Percentiles rank a stretch among this genome's conserved stretches.
Evolutionary conservation across 768 basidiomycete species (phyloP).

Genomic region (Suillus americanus): DNA sequence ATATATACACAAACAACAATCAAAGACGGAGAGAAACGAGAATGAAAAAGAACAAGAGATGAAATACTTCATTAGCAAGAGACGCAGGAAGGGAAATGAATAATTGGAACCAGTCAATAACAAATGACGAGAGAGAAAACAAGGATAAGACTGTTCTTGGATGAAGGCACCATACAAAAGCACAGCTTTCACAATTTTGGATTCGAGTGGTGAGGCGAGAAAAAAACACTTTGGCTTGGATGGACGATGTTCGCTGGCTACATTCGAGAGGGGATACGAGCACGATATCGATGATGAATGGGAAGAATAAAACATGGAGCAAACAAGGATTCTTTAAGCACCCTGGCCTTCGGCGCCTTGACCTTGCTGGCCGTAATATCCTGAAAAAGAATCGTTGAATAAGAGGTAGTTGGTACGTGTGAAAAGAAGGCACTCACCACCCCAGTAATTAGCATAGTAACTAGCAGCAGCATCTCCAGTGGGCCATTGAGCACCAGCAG

Average conservation of each 20-base stretch:
- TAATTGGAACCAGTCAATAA: conserved; percentile 17
- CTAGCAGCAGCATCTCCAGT: conserved; percentile 69
- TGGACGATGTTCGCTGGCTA: conserved; percentile 29
- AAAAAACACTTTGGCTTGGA: conserved; percentile 22
- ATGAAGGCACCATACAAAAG: conserved; percentile 32
- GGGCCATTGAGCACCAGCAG: conserved; percentile 76
- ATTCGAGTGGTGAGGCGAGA: conserved; percentile 29
- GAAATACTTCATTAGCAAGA: conserved; percentile 20
- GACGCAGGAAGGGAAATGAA: conserved; percentile 10
- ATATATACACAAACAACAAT: conserved; percentile 24
- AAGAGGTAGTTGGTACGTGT: neutral
- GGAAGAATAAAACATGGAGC: conserved; percentile 26
- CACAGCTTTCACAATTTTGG: conserved; percentile 31
- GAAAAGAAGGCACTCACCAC: conserved; percentile 49
- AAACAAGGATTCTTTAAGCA: conserved; percentile 26
- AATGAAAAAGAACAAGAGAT: conserved; percentile 11
- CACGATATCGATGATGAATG: conserved; percentile 23
- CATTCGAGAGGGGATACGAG: conserved; percentile 25
- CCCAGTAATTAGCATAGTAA: conserved; percentile 85
- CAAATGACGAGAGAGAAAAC: conserved; percentile 24
- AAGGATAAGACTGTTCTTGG: conserved; percentile 29
- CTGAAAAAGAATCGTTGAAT: conserved; percentile 37
- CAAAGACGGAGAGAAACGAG: conserved; percentile 15
- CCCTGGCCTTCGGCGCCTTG: conserved; percentile 55
- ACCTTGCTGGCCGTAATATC: conserved; percentile 79